These are phyloP conservation scores for Bipolaris victoriae DNA, from an alignment of 2,329 filamentous ascomycete genomes.

Conservation along the genomic window DNA sequence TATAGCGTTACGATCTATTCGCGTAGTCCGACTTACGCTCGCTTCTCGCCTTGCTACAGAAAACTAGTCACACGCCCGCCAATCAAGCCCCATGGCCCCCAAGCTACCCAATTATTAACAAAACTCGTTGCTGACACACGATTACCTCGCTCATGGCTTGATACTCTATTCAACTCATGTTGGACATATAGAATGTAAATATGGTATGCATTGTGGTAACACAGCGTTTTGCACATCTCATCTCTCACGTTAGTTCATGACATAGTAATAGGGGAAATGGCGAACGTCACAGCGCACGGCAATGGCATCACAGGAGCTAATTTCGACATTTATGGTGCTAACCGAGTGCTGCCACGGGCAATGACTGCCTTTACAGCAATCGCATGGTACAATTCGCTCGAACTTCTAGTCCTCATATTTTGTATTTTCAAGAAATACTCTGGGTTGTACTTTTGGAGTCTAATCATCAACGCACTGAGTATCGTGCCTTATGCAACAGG, in stretches of 20 bases:
- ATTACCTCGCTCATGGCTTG: background rate
- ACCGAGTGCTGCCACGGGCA: slow-evolving; percentile 11
- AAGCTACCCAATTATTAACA: background rate
- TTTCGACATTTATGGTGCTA: slow-evolving; percentile 15
- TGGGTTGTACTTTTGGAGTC: slow-evolving; percentile 27
- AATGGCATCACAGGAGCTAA: slow-evolving; percentile 12
- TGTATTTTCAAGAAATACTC: slow-evolving; percentile 21
- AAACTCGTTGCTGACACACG: slow-evolving; percentile 4
- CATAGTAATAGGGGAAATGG: background rate
- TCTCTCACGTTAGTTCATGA: background rate
- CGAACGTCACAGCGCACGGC: background rate
- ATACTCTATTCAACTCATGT: background rate
- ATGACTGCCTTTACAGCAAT: slow-evolving; percentile 21
- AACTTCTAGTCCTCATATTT: slow-evolving; percentile 24
- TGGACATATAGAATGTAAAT: background rate
- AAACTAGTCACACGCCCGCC: background rate
- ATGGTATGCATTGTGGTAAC: background rate
- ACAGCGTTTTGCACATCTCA: background rate
- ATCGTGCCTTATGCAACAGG: slow-evolving; percentile 18
- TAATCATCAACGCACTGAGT: slow-evolving; percentile 16
- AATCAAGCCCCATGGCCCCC: background rate
- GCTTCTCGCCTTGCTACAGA: background rate
- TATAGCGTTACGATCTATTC: background rate
- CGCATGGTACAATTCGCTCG: slow-evolving; percentile 29
- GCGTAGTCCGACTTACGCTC: background rate